Evolutionary conservation across 2,329 filamentous ascomycete genomes (phyloP), one percentile per base, ranked within the genome.

Genomic region (Cyphellophora attinorum): DNA sequence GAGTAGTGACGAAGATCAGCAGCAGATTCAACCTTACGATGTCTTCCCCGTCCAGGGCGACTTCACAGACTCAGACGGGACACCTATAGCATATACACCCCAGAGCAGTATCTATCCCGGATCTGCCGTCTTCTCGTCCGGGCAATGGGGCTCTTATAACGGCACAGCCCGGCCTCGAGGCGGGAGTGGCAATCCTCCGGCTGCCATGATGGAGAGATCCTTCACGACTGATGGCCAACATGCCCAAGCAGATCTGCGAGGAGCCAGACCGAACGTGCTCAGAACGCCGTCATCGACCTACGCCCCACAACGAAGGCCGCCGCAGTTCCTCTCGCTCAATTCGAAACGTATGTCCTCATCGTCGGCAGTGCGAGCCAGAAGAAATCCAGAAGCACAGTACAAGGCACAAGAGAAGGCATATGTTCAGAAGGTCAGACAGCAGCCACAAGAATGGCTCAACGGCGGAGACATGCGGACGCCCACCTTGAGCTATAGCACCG

Each of bases 361-460:
- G 5, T 78, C 75, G 2, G 58, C 66, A 3, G 72, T 70, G 41
- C 63, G 76, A 25, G 57, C 67, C 23, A 63, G 73, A 39, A 59
- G 70, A 43, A 81, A 84, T 50, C 79, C 79, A 6, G 79, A 80
- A 50, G 77, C 78, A 34, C 76, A 81, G 47, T 85, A 84, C 54
- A 68, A 82, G 40, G 83, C 84, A 31, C 85, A 96, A 60, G 89
- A 96, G 59, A 85, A 88, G 55, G 89, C 89, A 38, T 98, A 98
- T 55, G 81, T 96, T 19, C 85, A 94, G 58, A 79, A 89, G 49
- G 74, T 96, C 52, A 79, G 86, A 38, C 85, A 93, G 54, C 84
- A 91, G 47, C 74, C 77, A 28, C 72, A 72, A 41, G 79, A 84
- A 46, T 91, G 88, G 62, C 83, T 86, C 49, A 62, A 64, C 44